Evolutionary conservation across 1,284 basidiomycete genomes (phyloP).

Genomic region (Erythrobasidium hasegawianum): DNA sequence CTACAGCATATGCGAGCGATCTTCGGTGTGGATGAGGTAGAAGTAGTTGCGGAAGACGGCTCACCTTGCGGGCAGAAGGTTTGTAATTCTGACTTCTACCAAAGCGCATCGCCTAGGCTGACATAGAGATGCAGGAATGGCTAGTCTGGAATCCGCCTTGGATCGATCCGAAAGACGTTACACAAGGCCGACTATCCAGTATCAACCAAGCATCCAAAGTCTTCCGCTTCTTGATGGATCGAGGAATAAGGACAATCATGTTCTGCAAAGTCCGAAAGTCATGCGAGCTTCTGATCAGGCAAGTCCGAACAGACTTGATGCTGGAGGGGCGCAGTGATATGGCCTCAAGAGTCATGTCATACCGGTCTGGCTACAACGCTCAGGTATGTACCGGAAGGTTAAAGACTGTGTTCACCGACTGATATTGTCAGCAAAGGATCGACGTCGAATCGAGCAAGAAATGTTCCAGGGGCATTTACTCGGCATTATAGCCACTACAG

Average conservation of each 20-base stretch:
- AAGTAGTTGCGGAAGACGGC: conserved; percentile 73
- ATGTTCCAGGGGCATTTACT: conserved; percentile 78
- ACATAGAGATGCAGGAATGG: conserved; percentile 45
- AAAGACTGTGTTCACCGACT: too few relatives aligned
- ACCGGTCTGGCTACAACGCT: conserved; percentile 72
- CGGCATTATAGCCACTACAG: conserved; percentile 81
- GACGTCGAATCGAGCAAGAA: conserved; percentile 75
- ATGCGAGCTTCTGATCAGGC: conserved; percentile 80
- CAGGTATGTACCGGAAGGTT: too few relatives aligned
- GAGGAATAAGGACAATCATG: conserved; percentile 74
- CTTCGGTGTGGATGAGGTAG: conserved; percentile 67
- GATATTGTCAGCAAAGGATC: too few relatives aligned
- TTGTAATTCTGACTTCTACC: too few relatives aligned
- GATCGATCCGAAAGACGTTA: conserved; percentile 59
- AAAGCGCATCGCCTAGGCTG: too few relatives aligned
- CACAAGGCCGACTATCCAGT: conserved; percentile 60
- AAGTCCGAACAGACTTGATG: conserved; percentile 66
- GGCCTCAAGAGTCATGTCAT: conserved; percentile 71
- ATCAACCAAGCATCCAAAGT: conserved; percentile 68
- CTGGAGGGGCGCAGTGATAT: conserved; percentile 73
- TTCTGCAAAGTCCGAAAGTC: conserved; percentile 81
- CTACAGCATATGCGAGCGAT: conserved; percentile 65
- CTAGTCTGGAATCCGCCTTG: conserved; percentile 71
- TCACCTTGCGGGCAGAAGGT: conserved; percentile 74
- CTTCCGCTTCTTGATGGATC: conserved; percentile 76